phyloP scores from a whole-genome alignment of 1,139 yeast genomes.

The Protomyces macrosporus region DNA sequence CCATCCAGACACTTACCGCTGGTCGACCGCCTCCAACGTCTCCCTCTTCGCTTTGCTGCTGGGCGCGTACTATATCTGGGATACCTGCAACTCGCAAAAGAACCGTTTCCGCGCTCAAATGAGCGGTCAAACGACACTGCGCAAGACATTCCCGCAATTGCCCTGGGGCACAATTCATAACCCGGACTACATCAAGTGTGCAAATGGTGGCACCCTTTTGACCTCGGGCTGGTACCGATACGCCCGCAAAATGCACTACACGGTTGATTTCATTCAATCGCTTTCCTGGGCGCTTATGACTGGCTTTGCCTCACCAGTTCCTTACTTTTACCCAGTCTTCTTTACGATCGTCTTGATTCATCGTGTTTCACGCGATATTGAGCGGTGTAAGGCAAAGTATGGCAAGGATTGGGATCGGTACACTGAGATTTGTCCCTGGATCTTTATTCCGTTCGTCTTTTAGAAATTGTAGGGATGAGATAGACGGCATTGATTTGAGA shows the following conservation, averaged over 20 bases:
- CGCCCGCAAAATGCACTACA: constrained; percentile 91
- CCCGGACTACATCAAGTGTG: constrained; percentile 79
- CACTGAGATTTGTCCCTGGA: constrained; percentile 79
- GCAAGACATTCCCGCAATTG: constrained; percentile 89
- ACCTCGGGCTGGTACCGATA: constrained; percentile 84
- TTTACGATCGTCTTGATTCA: constrained; percentile 82
- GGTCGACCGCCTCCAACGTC: constrained; percentile 58
- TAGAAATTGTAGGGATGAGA: not conserved
- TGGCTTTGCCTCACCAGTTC: constrained; percentile 81
- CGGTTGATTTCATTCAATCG: constrained; percentile 87
- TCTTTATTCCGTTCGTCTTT: constrained; percentile 61
- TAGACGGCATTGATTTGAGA: too few relatives aligned
- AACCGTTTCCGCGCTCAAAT: constrained; percentile 82
- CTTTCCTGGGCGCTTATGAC: constrained; percentile 88
- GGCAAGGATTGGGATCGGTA: constrained; percentile 92
- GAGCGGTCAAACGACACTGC: constrained; percentile 67
- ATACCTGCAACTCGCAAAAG: constrained; percentile 92
- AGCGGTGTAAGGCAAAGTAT: constrained; percentile 77
- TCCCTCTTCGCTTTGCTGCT: constrained; percentile 54
- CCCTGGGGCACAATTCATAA: constrained; percentile 75
- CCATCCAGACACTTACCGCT: constrained; percentile 71
- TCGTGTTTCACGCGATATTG: constrained; percentile 79
- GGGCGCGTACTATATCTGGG: constrained; percentile 83
- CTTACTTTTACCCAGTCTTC: constrained; percentile 93
- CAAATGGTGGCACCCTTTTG: constrained; percentile 73